phyloP scores from a whole-genome alignment of 768 basidiomycete genomes.

The Sutorius australiensis region DNA sequence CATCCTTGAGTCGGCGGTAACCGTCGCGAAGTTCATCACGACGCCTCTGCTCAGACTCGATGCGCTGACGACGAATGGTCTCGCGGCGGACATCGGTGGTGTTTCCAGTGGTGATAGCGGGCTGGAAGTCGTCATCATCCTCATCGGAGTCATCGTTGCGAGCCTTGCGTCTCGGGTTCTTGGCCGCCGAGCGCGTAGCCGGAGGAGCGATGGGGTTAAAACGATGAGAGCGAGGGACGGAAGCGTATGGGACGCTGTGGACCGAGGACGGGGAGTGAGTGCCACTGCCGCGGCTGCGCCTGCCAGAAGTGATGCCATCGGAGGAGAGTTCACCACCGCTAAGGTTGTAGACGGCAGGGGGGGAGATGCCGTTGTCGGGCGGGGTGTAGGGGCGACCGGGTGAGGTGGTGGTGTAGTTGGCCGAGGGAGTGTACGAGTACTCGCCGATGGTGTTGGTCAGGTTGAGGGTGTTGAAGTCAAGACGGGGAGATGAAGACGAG shows the following conservation, averaged over 20 bases:
- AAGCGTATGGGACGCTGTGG: slow-evolving; percentile 50
- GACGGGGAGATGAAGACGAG: slow-evolving; percentile 51
- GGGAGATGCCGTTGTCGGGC: slow-evolving; percentile 61
- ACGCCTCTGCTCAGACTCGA: too few relatives aligned
- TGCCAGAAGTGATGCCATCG: slow-evolving; percentile 62
- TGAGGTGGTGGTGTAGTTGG: slow-evolving; percentile 50
- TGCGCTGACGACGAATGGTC: slow-evolving; percentile 25
- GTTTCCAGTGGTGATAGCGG: slow-evolving; percentile 39
- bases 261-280: slow-evolving; percentile 50
- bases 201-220: slow-evolving; percentile 68
- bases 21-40: slow-evolving; percentile 86
- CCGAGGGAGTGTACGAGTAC: slow-evolving; percentile 53
- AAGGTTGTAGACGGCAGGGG: slow-evolving; percentile 68
- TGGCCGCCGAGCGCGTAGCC: slow-evolving; percentile 50
- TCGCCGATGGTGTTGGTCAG: slow-evolving; percentile 53
- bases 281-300: slow-evolving; percentile 69
- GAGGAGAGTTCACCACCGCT: slow-evolving; percentile 70
- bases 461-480: slow-evolving; percentile 62
- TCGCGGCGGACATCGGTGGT: slow-evolving; percentile 75
- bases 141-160: slow-evolving; percentile 70
- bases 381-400: slow-evolving; percentile 68
- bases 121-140: slow-evolving; percentile 72
- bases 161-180: slow-evolving; percentile 42
- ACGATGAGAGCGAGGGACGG: slow-evolving; percentile 71
- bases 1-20: slow-evolving; percentile 86